These are phyloP conservation scores for Aspergillus sp. DNA, from an alignment of 2,329 filamentous ascomycete species.

Conservation along the genomic window DNA sequence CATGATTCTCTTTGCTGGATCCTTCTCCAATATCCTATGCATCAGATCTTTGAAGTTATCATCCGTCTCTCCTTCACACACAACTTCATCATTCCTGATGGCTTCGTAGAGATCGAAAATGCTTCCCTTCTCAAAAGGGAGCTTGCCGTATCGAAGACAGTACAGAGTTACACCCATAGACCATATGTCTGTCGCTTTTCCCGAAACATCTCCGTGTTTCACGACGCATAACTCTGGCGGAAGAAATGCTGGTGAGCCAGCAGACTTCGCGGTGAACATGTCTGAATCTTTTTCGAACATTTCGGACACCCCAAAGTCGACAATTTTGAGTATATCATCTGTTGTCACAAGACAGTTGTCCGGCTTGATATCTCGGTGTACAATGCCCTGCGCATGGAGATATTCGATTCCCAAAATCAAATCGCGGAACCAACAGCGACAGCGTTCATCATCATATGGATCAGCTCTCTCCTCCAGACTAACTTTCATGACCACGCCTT, in stretches of 20 bases:
- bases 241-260: constrained; percentile 89
- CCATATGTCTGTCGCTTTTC: constrained; percentile 91
- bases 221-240: constrained; percentile 85
- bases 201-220: constrained; percentile 79
- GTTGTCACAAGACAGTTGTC: constrained; percentile 88
- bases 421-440: constrained; percentile 89
- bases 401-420: constrained; percentile 94
- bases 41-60: constrained; percentile 70
- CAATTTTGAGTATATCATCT: constrained; percentile 91
- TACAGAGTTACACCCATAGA: constrained; percentile 96
- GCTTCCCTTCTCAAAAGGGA: constrained; percentile 75
- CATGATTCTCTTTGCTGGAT: constrained; percentile 72
- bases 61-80: constrained; percentile 58
- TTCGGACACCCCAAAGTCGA: constrained; percentile 98
- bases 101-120: constrained; percentile 85
- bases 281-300: constrained; percentile 87
- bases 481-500: constrained; percentile 94
- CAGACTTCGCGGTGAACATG: constrained; percentile 89
- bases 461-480: constrained; percentile 74
- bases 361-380: constrained; percentile 96
- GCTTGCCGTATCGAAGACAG: constrained; percentile 78
- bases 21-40: constrained; percentile 68
- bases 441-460: constrained; percentile 75
- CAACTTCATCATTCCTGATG: constrained; percentile 65
- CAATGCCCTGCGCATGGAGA: constrained; percentile 85